Evolutionary conservation across 495 filamentous ascomycete genomes (phyloP).

Genomic region (Xylaria castorea): DNA sequence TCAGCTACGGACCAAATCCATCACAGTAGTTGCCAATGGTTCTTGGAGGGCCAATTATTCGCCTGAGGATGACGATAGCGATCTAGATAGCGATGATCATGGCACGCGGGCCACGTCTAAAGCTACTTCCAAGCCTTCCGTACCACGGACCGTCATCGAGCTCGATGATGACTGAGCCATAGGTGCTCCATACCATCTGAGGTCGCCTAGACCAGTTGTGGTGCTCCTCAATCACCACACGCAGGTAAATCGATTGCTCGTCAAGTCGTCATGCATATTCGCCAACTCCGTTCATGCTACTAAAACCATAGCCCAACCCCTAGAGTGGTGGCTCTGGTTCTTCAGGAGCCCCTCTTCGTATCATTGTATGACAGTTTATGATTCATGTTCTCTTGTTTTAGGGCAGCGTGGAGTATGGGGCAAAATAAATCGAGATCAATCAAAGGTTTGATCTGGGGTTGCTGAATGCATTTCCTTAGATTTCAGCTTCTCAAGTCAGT

Average conservation of each 20-base stretch:
- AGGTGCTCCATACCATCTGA: not conserved
- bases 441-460: not conserved
- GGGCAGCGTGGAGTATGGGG: slow-evolving; percentile 23
- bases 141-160: slow-evolving; percentile 34
- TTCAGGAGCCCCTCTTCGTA: not conserved
- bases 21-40: slow-evolving; percentile 64
- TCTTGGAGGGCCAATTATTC: slow-evolving; percentile 58
- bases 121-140: slow-evolving; percentile 10
- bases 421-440: not conserved
- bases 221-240: not conserved
- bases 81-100: slow-evolving; percentile 32
- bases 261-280: not conserved
- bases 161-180: slow-evolving; percentile 35
- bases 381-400: slow-evolving; percentile 7
- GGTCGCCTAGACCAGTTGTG: not conserved
- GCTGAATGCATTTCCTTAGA: not conserved
- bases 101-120: slow-evolving; percentile 15
- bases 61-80: slow-evolving; percentile 37
- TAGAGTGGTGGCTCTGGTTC: not conserved
- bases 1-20: slow-evolving; percentile 58
- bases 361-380: slow-evolving; percentile 4
- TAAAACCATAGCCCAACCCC: not conserved
- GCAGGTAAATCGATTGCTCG: not conserved
- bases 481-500: not conserved
- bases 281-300: not conserved